Base-by-base conservation (phyloP, 805 yeast genomes). In the Cyberlindnera americana region DNA sequence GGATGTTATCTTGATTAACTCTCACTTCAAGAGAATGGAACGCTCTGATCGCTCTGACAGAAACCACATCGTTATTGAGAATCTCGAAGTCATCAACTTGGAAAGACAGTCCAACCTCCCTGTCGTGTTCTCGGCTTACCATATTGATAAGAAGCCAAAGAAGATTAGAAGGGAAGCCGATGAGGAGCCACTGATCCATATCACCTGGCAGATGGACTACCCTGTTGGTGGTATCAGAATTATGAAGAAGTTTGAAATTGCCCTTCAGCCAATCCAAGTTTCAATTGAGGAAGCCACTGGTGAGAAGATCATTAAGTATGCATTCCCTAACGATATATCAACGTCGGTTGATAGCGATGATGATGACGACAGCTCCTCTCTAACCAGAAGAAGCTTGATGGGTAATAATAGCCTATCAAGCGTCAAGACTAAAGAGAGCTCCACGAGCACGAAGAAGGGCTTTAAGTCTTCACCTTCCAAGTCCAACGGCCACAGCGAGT, bases 211-310 rank as follows among this genome's bases (percentile, higher is more conserved):
- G n/a, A 76, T 84, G 80, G 75, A 83, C 37, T 77, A 75, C 39
- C 88, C 95, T 0, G 83, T 91, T 40, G 98, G 96, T 23, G 98
- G 98, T 10, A 88, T 90, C 36, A 75, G 84, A n/a, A 80, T 90
- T 18, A 69, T 90, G 63, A 79, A 78, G 43, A 65, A 72, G 36
- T 80, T 87, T 18, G 75, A 75, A 26, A 67, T 86, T 15, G 60
- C 64, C 2, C 59, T 87, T 14, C 71, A 74, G 37, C 96, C 96
- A 1, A 52, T 90, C 45, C 77, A 76, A 44, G 51, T 91, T 3
- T 83, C 81, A 47, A 58, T 91, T 27, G 97, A 90, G 45, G 84
- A 83, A 47, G 66, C 64, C 1, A 77, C 90, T 0, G 82, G 89
- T 1, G 73, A 72, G 28, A 74, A 72, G 49, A 57, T 90, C 19